Evolutionary conservation across 208 protist genomes (phyloP).

Genomic region (Leishmania martiniquensis): DNA sequence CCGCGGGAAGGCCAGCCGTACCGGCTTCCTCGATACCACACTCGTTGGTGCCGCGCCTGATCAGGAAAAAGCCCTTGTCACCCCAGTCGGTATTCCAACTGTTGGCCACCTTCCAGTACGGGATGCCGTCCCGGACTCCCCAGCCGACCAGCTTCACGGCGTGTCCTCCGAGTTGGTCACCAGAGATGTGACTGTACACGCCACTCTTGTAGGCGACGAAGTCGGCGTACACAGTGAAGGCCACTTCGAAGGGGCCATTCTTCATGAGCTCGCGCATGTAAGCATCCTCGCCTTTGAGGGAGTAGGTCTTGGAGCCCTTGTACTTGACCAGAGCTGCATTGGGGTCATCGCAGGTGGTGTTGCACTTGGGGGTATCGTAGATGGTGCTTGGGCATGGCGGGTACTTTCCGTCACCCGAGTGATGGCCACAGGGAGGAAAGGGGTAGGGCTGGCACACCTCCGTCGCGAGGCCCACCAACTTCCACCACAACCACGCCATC

Average conservation of each 20-base stretch:
- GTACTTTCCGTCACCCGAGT: conserved; percentile 58
- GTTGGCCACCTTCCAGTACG: conserved; percentile 94
- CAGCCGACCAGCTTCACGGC: conserved; percentile 90
- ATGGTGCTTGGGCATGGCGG: conserved; percentile 63
- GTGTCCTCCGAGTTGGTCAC: conserved; percentile 75
- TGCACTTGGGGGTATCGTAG: conserved; percentile 83
- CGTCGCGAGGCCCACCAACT: conserved; percentile 59
- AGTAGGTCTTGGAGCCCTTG: conserved; percentile 56
- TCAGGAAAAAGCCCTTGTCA: conserved; percentile 85
- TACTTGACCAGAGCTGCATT: conserved; percentile 42
- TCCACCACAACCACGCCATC: conserved; percentile 77
- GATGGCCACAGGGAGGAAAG: conserved; percentile 76
- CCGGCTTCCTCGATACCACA: conserved; percentile 80
- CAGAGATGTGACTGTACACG: conserved; percentile 87
- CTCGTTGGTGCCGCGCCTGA: conserved; percentile 75
- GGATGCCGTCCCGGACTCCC: conserved; percentile 65
- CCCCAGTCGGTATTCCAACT: conserved; percentile 92
- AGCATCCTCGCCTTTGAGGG: conserved; percentile 50
- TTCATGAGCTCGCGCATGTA: conserved; percentile 88
- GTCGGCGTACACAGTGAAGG: conserved; percentile 92
- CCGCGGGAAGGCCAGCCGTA: conserved; percentile 45
- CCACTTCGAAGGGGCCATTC: conserved; percentile 87
- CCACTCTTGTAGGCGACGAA: conserved; percentile 91
- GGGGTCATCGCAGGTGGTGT: conserved; percentile 51
- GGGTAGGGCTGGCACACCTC: conserved; percentile 87